Conservation (phyloP, 768 basidiomycete species). For the Coprinopsis strossmayeri region DNA sequence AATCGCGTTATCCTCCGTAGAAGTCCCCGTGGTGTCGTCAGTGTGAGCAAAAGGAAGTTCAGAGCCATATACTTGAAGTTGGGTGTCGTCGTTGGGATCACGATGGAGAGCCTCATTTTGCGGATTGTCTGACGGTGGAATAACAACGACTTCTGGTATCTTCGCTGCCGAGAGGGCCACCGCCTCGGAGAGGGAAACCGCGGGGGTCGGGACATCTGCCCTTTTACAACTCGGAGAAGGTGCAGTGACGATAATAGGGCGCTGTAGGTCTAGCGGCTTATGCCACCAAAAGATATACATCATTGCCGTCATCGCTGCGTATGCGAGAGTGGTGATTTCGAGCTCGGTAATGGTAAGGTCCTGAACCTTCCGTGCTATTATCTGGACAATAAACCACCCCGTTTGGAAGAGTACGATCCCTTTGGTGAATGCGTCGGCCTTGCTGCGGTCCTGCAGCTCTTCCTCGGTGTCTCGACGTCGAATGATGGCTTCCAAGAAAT, state of each 20-base stretch:
- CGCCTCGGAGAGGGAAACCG: background rate
- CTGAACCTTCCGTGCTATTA: constrained; percentile 4
- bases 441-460: constrained; percentile 15
- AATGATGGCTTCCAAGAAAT: background rate
- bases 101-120: too few species aligned
- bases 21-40: too few species aligned
- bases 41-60: too few species aligned
- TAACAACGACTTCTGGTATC: too few species aligned
- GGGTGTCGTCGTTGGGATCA: too few species aligned
- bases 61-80: too few species aligned
- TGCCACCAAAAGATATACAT: constrained; percentile 15
- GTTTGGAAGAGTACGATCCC: constrained; percentile 5
- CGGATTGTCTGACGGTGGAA: too few species aligned
- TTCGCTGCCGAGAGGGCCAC: too few species aligned
- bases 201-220: background rate
- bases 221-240: background rate
- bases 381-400: constrained; percentile 11
- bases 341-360: constrained; percentile 13
- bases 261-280: constrained; percentile 15
- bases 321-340: constrained; percentile 15
- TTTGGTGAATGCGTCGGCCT: constrained; percentile 15
- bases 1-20: too few species aligned
- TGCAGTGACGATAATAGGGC: constrained; percentile 4
- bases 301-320: constrained; percentile 10
- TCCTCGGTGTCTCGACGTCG: constrained; percentile 6